A percentile compares a stretch with the other conserved stretches of the same genome.
Evolutionary conservation across 768 basidiomycete species (phyloP).

Genomic region (Pleurotus giganteus): DNA sequence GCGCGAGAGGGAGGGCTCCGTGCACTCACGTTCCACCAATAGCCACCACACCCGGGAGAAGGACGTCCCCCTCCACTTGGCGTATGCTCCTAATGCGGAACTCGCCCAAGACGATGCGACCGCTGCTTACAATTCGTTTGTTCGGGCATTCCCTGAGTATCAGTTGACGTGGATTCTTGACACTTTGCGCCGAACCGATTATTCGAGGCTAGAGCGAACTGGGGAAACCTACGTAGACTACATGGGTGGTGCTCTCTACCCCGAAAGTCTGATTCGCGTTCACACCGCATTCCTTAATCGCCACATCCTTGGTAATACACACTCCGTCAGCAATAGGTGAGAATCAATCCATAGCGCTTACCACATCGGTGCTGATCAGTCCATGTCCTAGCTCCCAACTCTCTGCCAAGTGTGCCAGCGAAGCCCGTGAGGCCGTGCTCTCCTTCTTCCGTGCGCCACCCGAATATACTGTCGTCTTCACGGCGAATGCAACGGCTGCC

Average conservation of each 20-base stretch:
- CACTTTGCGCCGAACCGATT: conserved; percentile 63
- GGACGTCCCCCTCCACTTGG: conserved; percentile 26
- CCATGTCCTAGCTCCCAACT: conserved; percentile 56
- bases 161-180: conserved; percentile 70
- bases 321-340: conserved; percentile 80
- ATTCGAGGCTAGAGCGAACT: conserved; percentile 50
- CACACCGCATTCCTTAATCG: conserved; percentile 68
- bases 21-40: neutral
- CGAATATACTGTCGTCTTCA: conserved; percentile 81
- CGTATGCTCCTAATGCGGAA: conserved; percentile 17
- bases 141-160: conserved; percentile 43
- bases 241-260: conserved; percentile 82
- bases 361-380: neutral
- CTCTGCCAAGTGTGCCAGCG: conserved; percentile 61
- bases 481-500: conserved; percentile 75
- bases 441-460: conserved; percentile 74
- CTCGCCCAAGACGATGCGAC: conserved; percentile 14
- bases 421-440: conserved; percentile 71
- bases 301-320: conserved; percentile 77
- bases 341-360: conserved; percentile 25
- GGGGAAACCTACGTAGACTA: conserved; percentile 84
- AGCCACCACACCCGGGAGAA: conserved; percentile 22
- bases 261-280: conserved; percentile 69
- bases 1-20: neutral
- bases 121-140: conserved; percentile 19